phyloP scores from a whole-genome alignment of 192 early-diverging fungal species.

The Coemansia sp. region DNA sequence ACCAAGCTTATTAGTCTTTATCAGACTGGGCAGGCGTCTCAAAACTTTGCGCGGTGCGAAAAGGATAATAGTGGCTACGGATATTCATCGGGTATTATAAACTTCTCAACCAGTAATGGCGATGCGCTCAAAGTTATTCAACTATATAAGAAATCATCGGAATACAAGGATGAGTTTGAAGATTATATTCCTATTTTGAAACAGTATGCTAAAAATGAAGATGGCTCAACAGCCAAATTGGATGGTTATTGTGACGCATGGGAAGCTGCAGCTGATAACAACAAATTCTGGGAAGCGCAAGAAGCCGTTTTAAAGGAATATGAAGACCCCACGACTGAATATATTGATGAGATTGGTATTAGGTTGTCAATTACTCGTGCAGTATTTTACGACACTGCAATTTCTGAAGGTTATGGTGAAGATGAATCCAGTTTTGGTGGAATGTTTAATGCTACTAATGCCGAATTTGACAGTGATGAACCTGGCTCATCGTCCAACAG shows the following conservation, averaged over 20 bases:
- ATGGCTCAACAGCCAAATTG: not conserved
- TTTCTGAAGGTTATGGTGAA: not conserved
- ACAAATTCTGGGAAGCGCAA: not conserved
- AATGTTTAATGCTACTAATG: constrained; percentile 1
- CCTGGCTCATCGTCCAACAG: not conserved
- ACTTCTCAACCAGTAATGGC: not conserved
- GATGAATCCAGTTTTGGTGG: not conserved
- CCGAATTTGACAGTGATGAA: not conserved
- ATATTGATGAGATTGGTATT: not conserved
- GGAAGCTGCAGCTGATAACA: not conserved
- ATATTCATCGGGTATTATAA: not conserved
- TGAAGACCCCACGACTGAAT: not conserved
- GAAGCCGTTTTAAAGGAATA: not conserved
- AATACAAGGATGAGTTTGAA: not conserved
- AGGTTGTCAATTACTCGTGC: not conserved
- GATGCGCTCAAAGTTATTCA: not conserved
- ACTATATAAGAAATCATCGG: not conserved
- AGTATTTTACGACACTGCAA: not conserved
- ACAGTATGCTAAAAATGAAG: not conserved
- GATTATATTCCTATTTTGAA: not conserved
- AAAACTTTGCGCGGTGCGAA: not conserved
- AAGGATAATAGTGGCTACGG: not conserved
- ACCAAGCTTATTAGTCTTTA: not conserved
- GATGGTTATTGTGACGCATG: constrained; percentile 1
- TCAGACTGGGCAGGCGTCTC: not conserved